A percentile compares a stretch with the other conserved stretches of the same genome.
phyloP scores from a whole-genome alignment of 139 green algal genomes.

The Gonium pectorale region DNA sequence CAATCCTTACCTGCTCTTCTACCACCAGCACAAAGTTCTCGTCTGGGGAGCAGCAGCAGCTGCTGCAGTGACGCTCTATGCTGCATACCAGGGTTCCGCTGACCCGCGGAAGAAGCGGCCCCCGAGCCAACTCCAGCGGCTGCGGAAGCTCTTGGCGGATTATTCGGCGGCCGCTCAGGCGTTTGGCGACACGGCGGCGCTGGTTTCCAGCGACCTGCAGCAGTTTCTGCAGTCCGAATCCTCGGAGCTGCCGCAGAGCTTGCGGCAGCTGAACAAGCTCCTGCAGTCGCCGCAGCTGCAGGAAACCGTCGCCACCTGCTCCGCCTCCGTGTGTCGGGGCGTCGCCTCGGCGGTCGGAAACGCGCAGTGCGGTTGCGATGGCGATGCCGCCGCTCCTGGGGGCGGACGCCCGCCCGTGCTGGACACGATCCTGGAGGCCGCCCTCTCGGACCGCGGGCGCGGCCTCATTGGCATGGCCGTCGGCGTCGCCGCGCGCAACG shows the following conservation, averaged over 20 bases:
- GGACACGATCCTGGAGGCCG: conserved; percentile 54
- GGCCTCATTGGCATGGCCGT: conserved; percentile 58
- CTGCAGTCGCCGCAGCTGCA: conserved; percentile 51
- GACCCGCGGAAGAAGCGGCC: neutral
- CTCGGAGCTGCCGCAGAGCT: conserved; percentile 50
- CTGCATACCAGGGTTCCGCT: neutral
- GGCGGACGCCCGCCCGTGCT: conserved; percentile 20
- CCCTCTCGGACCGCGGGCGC: conserved; percentile 51
- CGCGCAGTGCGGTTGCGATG: no score
- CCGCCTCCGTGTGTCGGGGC: conserved; percentile 9
- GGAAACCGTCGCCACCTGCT: conserved; percentile 2
- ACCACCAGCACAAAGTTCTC: conserved; percentile 10
- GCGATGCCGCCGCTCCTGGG: no score
- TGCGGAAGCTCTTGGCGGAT: neutral
- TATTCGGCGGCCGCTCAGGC: neutral
- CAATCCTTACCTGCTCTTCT: conserved; percentile 8
- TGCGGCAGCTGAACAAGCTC: conserved; percentile 55
- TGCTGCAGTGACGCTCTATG: conserved; percentile 1
- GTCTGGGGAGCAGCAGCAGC: conserved; percentile 34
- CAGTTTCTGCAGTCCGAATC: conserved; percentile 43
- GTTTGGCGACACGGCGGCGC: conserved; percentile 2
- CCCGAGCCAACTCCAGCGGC: neutral
- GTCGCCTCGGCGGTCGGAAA: neutral
- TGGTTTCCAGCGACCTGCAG: conserved; percentile 48
- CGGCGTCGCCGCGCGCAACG: conserved; percentile 55